phyloP scores from a whole-genome alignment of 2,329 filamentous ascomycete genomes.

The Ophiostoma himal-ulmi region DNA sequence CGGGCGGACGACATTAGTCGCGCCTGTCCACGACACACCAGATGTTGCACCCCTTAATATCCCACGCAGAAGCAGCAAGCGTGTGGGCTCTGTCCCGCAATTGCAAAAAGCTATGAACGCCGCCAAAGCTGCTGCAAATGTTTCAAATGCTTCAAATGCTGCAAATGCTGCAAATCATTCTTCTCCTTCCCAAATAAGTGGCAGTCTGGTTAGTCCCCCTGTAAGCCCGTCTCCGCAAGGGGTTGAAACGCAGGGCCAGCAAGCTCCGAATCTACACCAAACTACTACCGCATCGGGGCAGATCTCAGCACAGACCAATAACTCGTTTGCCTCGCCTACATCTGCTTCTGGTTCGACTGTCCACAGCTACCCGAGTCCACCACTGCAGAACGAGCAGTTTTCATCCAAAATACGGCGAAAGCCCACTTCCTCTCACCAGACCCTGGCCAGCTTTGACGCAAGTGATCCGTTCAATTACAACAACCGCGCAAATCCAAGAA shows the following conservation, averaged over 20 bases:
- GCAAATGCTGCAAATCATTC: neutral
- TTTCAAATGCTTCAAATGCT: neutral
- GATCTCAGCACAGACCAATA: constrained; percentile 23
- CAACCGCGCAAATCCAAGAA: constrained; percentile 21
- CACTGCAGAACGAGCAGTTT: constrained; percentile 26
- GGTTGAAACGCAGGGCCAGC: constrained; percentile 31
- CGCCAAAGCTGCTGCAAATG: constrained; percentile 2
- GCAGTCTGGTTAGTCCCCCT: constrained; percentile 30
- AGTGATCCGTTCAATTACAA: constrained; percentile 28
- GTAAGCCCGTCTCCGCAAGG: constrained; percentile 30
- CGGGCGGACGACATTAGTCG: constrained; percentile 59
- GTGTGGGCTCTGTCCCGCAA: constrained; percentile 29
- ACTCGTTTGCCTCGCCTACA: constrained; percentile 6
- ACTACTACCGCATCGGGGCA: constrained; percentile 27
- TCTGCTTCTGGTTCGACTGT: constrained; percentile 15
- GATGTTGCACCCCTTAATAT: constrained; percentile 52
- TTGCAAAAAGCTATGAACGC: constrained; percentile 19
- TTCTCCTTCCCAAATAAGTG: neutral
- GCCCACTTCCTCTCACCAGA: constrained; percentile 21
- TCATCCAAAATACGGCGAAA: constrained; percentile 21
- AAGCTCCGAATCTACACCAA: constrained; percentile 34
- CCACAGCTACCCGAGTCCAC: constrained; percentile 37
- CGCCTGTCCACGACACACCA: constrained; percentile 57
- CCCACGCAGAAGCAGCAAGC: constrained; percentile 46
- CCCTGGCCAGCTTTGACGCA: constrained; percentile 25